Evolutionary conservation across 2,329 filamentous ascomycete species (phyloP), one percentile per base, ranked within the genome.

Genomic region (Pseudogymnoascus verrucosus): DNA sequence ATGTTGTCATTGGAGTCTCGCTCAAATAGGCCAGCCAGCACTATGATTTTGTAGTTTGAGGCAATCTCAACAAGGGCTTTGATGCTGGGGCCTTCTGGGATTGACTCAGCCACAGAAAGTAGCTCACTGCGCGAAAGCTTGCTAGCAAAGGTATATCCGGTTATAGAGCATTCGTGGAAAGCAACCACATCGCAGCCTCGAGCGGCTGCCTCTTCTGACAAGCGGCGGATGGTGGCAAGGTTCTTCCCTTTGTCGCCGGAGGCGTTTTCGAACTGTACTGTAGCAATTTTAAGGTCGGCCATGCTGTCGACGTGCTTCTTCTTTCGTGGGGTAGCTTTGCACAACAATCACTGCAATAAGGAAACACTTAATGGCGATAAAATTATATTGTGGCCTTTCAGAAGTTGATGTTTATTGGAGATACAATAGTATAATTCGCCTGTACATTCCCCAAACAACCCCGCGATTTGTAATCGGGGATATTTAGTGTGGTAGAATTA

Each of bases 301-400:
- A 57, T 57, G 12, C 1, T 26, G 39, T 37, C 36, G 36, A 39
- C 31, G 37, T 62, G 57, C 47, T 63, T 65, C 65, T 65, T 62
- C 64, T 63, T 64, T 64, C 44, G 40, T 21, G 28, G 23, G 62
- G 34, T 26, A 42, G 51, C 62, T 59, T 66, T 62, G 64, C 66
- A 67, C 64, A 37, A 23, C 36, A 66, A 60, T 64, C 31, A 60
- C 37, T 57, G 40, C 28, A 51, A 65, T 21, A 37, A 23, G 12
- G 40, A 34, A n/a, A 11, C 12, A 57, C 10, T 7, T 34, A 34
- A 57, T n/a, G n/a, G 26, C n/a, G 28, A 19, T 28, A 54, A 28
- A 16, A 16, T 7, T 28, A 2, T 54, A 54, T 11, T 54, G 5
- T 12, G 16, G 47, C 4, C 47, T 54, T 54, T 54, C n/a, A 14